Percentiles rank a stretch among this genome's conserved stretches.
These are phyloP conservation scores for Leptodermis oblonga DNA, from an alignment of 257 asterid species.

Conservation along the genomic window DNA sequence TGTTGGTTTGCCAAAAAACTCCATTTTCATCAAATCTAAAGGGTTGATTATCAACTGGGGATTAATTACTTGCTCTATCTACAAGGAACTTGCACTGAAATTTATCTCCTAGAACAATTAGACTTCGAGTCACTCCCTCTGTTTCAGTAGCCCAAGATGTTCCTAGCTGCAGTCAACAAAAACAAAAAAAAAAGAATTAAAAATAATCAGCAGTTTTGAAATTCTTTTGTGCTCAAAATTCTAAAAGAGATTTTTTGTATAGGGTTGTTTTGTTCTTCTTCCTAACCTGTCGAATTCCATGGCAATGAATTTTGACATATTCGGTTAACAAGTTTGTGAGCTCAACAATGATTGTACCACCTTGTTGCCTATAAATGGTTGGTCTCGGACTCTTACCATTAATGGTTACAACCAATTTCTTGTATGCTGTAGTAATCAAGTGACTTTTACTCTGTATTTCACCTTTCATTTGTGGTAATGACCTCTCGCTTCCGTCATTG, in stretches of 20 bases:
- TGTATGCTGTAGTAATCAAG: conserved; percentile 87
- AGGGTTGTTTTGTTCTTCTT: too few species aligned
- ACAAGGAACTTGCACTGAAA: conserved; percentile 69
- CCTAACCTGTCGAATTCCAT: conserved; percentile 85
- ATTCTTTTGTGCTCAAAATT: background rate
- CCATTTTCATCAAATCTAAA: too few species aligned
- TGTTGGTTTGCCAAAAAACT: too few species aligned
- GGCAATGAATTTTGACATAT: conserved; percentile 85
- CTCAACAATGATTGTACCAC: conserved; percentile 83
- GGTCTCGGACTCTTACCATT: conserved; percentile 87
- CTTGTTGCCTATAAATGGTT: conserved; percentile 56
- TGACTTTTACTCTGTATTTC: conserved; percentile 65
- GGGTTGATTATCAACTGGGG: too few species aligned
- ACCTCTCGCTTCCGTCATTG: conserved; percentile 40
- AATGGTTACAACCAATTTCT: conserved; percentile 55
- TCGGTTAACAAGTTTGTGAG: conserved; percentile 68
- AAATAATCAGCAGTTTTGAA: too few species aligned
- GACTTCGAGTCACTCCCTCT: conserved; percentile 91
- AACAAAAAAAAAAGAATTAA: background rate
- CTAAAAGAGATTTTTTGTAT: too few species aligned
- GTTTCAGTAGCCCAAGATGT: conserved; percentile 93
- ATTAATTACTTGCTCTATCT: conserved; percentile 69
- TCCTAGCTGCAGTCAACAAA: conserved; percentile 41
- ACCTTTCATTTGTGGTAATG: conserved; percentile 75
- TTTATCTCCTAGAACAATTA: conserved; percentile 76